These are phyloP conservation scores for Nowakowskiella sp. DNA, from an alignment of 192 early-diverging fungal genomes.

Conservation along the genomic window DNA sequence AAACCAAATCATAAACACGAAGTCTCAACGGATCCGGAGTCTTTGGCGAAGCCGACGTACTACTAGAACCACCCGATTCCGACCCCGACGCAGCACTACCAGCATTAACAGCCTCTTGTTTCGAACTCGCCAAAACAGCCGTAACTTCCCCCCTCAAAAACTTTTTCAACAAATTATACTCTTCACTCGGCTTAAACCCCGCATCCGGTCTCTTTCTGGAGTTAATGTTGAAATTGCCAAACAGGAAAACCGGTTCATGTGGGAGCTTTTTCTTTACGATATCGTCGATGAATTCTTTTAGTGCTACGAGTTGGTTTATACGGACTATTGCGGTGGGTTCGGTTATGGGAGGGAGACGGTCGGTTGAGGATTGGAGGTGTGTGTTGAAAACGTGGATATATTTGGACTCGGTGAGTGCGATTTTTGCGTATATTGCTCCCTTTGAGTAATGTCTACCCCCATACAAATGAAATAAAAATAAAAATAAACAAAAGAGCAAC, in stretches of 20 bases:
- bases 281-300: constrained; percentile 60
- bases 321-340: constrained; percentile 29
- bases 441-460: constrained; percentile 57
- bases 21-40: no score
- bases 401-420: constrained; percentile 39
- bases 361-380: constrained; percentile 69
- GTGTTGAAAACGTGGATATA: constrained; percentile 70
- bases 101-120: constrained; percentile 2
- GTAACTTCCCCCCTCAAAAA: constrained; percentile 20
- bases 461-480: no score
- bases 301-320: constrained; percentile 51
- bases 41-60: background rate
- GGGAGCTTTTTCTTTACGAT: constrained; percentile 30
- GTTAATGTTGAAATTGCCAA: constrained; percentile 68
- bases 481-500: no score
- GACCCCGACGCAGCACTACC: background rate
- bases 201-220: constrained; percentile 20
- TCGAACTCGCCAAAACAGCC: background rate
- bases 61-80: no score
- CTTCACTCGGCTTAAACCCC: constrained; percentile 20
- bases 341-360: constrained; percentile 5
- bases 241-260: constrained; percentile 50
- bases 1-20: constrained; percentile 42
- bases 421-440: constrained; percentile 69
- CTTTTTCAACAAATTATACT: constrained; percentile 23